Base-by-base conservation (phyloP, 139 green algal species). In the Coelastrella sp. region DNA sequence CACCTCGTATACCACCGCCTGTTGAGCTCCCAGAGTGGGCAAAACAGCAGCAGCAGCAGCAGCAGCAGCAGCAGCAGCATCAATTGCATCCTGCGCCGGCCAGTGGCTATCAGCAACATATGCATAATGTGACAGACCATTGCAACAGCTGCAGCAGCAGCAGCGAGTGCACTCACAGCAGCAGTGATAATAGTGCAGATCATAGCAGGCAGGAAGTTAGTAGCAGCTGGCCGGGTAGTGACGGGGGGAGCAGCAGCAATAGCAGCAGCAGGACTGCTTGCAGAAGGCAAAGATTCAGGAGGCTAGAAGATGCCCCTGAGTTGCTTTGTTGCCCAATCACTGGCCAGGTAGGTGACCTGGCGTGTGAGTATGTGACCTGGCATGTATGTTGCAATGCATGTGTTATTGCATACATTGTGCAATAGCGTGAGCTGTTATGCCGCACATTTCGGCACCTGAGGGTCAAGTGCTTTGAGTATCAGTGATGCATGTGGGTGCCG, bases 301-400 rank as follows among this genome's bases (percentile, higher is more conserved):
- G 64, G 16, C 13, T 87, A 5, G 61, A 78, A 3, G 64, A 87
- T 78, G 81, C 81, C 7, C 81, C 81, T 17, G 81, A 87, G 4
- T n/a, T 87, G 23, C 32, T 87, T 32, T 87, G 81, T n/a, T 87
- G 81, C 14, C 81, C 81, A 8, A 87, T 87, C 32, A 87, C 81
- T 77, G 81, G 81, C 13, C 81, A 87, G 81, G 81, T 87, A 19
- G 68, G 78, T 56, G 32, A 47, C 32, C 32, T 47, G 32, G 32
- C 32, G 32, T 47, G 0, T 47, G 32, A 47, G 1, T 47, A 1
- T 0, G 32, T 47, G 32, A 2, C 0, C 32, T 47, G 32, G 32
- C 0, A 2, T 47, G 32, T 47, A 47, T 47, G 32, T 47, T 47
- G 32, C 32, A 47, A 47, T 47, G 32, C 32, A 20, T 14, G 61